Conservation (phyloP, 768 basidiomycete genomes). For the Podaxis pistillaris region DNA sequence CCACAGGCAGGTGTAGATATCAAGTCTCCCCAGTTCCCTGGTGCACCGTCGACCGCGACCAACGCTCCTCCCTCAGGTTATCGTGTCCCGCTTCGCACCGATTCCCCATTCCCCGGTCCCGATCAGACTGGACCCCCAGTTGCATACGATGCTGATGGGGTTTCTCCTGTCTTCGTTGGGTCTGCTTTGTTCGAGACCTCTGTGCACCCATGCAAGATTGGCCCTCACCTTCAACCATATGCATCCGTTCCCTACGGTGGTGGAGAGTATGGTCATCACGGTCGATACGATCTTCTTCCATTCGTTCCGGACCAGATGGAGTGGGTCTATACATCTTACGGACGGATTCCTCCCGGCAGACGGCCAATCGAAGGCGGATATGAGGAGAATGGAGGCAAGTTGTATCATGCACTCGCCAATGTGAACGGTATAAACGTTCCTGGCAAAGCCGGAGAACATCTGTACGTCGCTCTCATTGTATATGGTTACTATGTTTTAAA, state of each 20-base stretch:
- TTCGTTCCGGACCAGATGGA: constrained; percentile 70
- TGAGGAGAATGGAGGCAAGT: constrained; percentile 61
- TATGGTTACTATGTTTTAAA: background rate
- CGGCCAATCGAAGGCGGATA: constrained; percentile 72
- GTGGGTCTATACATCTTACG: constrained; percentile 62
- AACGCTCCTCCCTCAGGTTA: constrained; percentile 58
- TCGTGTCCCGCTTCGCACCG: constrained; percentile 53
- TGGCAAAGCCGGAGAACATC: constrained; percentile 70
- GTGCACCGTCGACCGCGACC: background rate
- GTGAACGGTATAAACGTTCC: constrained; percentile 60
- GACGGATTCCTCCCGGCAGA: constrained; percentile 55
- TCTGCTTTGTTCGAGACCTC: constrained; percentile 66
- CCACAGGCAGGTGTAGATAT: background rate
- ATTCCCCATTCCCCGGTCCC: constrained; percentile 41
- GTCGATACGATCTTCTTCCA: constrained; percentile 75
- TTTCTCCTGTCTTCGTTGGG: constrained; percentile 65
- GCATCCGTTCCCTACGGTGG: constrained; percentile 65
- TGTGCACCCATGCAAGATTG: constrained; percentile 85
- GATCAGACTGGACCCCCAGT: constrained; percentile 48
- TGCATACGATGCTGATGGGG: constrained; percentile 55
- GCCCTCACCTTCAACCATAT: constrained; percentile 49
- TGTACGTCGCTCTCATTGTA: constrained; percentile 40
- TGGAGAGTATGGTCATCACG: constrained; percentile 54
- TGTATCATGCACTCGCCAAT: constrained; percentile 65
- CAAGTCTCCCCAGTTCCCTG: constrained; percentile 3